phyloP scores from a whole-genome alignment of 2,329 filamentous ascomycete genomes.

The Tympanopsis confertula region DNA sequence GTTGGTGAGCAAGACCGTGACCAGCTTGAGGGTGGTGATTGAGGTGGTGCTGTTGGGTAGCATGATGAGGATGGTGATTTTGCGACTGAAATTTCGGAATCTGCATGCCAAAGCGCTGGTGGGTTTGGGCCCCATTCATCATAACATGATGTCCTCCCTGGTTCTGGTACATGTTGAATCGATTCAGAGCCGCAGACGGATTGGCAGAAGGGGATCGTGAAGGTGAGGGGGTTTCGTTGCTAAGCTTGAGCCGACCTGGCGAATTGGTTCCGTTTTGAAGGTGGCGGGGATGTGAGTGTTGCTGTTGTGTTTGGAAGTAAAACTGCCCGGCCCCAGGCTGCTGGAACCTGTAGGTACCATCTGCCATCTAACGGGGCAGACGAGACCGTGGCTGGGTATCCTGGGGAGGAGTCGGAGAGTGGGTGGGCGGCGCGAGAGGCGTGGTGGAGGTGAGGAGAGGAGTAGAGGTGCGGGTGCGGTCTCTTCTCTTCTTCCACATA shows the following conservation, averaged over 20 bases:
- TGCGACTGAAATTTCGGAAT: slow-evolving; percentile 23
- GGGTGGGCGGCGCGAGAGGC: slow-evolving; percentile 10
- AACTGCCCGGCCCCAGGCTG: slow-evolving; percentile 38
- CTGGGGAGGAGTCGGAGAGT: slow-evolving; percentile 8
- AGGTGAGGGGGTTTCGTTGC: slow-evolving; percentile 30
- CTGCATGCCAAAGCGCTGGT: slow-evolving; percentile 34
- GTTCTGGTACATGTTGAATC: slow-evolving; percentile 33
- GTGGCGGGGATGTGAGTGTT: slow-evolving; percentile 26
- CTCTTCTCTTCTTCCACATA: slow-evolving; percentile 36
- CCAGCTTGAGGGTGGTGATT: slow-evolving; percentile 25
- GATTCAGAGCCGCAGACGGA: slow-evolving; percentile 25
- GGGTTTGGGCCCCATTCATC: slow-evolving; percentile 33
- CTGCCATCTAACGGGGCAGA: slow-evolving; percentile 39
- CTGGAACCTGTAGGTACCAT: slow-evolving; percentile 41
- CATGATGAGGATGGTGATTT: slow-evolving; percentile 1
- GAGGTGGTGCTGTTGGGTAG: slow-evolving; percentile 28
- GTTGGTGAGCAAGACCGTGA: slow-evolving; percentile 11
- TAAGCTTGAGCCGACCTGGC: slow-evolving; percentile 29
- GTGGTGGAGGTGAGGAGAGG: slow-evolving; percentile 16
- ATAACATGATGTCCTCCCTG: slow-evolving; percentile 33
- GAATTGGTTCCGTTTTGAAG: slow-evolving; percentile 24
- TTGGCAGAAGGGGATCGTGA: slow-evolving; percentile 30
- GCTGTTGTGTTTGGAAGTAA: slow-evolving; percentile 30
- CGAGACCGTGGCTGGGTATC: slow-evolving; percentile 22
- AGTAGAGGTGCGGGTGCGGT: slow-evolving; percentile 23